phyloP scores from a whole-genome alignment of 1,284 basidiomycete genomes.

The Polyporus tsugae region DNA sequence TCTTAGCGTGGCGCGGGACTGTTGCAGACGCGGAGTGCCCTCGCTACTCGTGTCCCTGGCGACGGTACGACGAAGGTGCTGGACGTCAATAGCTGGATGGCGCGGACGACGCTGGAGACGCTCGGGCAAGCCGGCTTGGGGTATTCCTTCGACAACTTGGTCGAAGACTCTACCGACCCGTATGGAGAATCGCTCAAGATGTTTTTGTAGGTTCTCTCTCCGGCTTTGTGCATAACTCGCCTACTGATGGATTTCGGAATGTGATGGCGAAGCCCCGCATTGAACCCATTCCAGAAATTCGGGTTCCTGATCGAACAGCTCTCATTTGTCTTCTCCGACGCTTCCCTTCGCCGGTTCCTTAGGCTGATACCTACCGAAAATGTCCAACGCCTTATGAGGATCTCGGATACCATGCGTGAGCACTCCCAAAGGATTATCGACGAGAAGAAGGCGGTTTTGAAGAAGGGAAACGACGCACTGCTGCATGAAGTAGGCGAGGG shows the following conservation, averaged over 20 bases:
- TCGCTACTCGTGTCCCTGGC: slow-evolving; percentile 20
- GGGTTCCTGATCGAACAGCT: not conserved
- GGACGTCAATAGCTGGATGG: slow-evolving; percentile 45
- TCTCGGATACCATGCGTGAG: slow-evolving; percentile 45
- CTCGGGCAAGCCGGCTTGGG: slow-evolving; percentile 47
- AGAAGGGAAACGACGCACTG: slow-evolving; percentile 38
- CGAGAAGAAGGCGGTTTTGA: slow-evolving; percentile 44
- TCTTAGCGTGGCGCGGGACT: not conserved
- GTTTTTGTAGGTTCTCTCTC: slow-evolving; percentile 34
- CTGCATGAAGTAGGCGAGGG: slow-evolving; percentile 43
- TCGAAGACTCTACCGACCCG: slow-evolving; percentile 31
- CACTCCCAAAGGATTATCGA: slow-evolving; percentile 49
- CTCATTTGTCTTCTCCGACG: slow-evolving; percentile 19
- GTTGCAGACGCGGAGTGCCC: slow-evolving; percentile 32
- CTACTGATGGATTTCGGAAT: not conserved
- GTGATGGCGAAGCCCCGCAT: not conserved
- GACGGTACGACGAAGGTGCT: slow-evolving; percentile 30
- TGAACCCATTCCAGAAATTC: not conserved
- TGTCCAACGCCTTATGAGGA: slow-evolving; percentile 14
- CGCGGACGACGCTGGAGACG: slow-evolving; percentile 45
- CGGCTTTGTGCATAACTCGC: not conserved
- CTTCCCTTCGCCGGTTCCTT: slow-evolving; percentile 18
- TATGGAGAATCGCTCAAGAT: slow-evolving; percentile 42
- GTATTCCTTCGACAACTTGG: slow-evolving; percentile 45
- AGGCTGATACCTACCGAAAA: slow-evolving; percentile 6